These are phyloP conservation scores for Limnomonas spitsbergensis DNA, from an alignment of 139 green algal genomes.

Conservation along the genomic window DNA sequence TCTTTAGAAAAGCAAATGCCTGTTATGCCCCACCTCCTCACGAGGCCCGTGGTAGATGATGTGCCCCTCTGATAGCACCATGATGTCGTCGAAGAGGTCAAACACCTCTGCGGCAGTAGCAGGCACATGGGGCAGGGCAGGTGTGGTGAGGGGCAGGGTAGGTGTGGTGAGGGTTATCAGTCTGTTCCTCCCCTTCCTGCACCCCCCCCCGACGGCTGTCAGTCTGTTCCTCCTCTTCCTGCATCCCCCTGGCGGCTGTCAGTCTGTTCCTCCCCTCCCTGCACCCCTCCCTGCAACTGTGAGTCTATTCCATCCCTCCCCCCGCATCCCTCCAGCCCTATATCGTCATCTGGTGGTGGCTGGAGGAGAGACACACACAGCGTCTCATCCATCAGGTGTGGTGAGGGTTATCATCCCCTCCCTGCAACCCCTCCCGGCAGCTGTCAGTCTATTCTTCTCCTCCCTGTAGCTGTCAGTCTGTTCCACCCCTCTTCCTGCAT, in stretches of 20 bases:
- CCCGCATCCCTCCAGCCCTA: no score
- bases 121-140: no score
- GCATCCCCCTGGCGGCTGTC: not conserved
- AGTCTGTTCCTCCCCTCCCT: not conserved
- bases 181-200: not conserved
- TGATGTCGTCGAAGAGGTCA: slow-evolving; percentile 65
- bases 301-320: no score
- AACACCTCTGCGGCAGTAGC: slow-evolving; percentile 84
- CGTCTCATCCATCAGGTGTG: slow-evolving; percentile 37
- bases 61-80: slow-evolving; percentile 53
- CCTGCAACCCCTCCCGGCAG: no score
- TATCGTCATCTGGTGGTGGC: slow-evolving; percentile 68
- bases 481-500: no score
- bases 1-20: no score
- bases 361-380: slow-evolving; percentile 78
- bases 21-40: slow-evolving; percentile 37
- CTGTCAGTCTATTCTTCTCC: no score
- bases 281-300: no score
- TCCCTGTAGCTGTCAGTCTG: no score
- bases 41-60: slow-evolving; percentile 57
- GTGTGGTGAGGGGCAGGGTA: no score
- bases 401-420: no score
- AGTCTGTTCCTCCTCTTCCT: not conserved
- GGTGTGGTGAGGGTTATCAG: not conserved
- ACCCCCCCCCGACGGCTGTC: not conserved